Evolutionary conservation across 495 filamentous ascomycete genomes (phyloP).

Genomic region (Penicillium subrubescens): DNA sequence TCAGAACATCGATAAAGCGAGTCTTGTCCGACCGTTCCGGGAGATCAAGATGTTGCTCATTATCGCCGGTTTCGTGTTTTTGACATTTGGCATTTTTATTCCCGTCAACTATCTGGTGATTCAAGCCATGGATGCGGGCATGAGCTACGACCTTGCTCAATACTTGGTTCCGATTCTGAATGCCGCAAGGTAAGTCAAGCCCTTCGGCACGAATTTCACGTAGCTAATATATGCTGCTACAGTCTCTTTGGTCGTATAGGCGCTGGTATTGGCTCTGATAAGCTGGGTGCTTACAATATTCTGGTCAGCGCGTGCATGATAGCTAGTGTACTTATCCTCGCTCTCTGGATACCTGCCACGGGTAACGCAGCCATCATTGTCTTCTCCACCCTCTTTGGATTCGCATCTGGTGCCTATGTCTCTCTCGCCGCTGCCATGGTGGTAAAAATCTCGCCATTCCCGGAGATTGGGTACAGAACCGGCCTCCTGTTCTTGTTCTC

Average conservation of each 20-base stretch:
- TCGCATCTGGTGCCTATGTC: conserved; percentile 67
- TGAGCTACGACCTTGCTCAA: conserved; percentile 52
- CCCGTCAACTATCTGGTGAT: conserved; percentile 69
- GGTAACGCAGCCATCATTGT: conserved; percentile 58
- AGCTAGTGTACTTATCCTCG: conserved; percentile 42
- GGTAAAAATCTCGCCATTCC: conserved; percentile 30
- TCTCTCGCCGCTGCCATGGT: conserved; percentile 43
- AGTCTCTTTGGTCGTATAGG: conserved; percentile 30
- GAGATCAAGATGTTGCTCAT: conserved; percentile 56
- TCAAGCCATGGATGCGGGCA: conserved; percentile 54
- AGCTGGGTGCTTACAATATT: conserved; percentile 32
- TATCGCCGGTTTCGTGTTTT: conserved; percentile 54
- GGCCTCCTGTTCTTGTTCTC: conserved; percentile 25
- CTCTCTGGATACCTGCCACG: conserved; percentile 60
- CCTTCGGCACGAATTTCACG: not conserved
- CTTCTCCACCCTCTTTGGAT: conserved; percentile 65
- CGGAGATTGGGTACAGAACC: conserved; percentile 29
- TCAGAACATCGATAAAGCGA: conserved; percentile 39
- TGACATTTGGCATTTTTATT: conserved; percentile 69
- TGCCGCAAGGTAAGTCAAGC: conserved; percentile 50
- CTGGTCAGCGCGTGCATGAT: conserved; percentile 27
- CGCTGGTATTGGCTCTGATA: conserved; percentile 27
- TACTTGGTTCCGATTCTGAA: conserved; percentile 74
- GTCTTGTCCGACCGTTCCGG: conserved; percentile 58
- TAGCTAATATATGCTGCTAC: not conserved